Base-by-base conservation (phyloP, 192 early-diverging fungal species). In the Chytriomyces sp. region DNA sequence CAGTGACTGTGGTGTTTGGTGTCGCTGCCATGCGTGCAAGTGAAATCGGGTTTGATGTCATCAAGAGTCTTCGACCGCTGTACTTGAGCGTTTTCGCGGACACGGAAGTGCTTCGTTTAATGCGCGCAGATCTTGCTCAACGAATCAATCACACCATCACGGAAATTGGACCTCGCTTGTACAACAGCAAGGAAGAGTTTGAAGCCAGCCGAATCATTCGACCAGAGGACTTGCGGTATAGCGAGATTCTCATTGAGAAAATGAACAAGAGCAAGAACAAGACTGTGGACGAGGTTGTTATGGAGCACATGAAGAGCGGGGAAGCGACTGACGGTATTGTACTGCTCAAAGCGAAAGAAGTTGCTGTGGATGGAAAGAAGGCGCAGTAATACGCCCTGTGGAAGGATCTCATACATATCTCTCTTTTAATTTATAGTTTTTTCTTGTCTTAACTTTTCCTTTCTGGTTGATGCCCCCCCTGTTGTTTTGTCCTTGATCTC, bases 111-210 rank as follows among this genome's bases (percentile, higher is more conserved):
- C 86, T 98, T 49, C 88, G 92, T n/a, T 78, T 80, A n/a, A 87
- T 87, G 44, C 89, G 97, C 24, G 83, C 90, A 43, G 85, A 93
- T 57, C 87, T 98, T 1, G 90, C 93, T 16, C 85, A 86, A 64
- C 88, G 93, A 59, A 89, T 98, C 65, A 94, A 91, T 18, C 85
- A 89, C 2, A 75, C 94, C 28, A 93, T 98, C 72, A 93, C 94
- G 59, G 94, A 96, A 64, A 88, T 95, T 26, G 95, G 92, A n/a
- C 85, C 87, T 5, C 77, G 80, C 45, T n/a, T 84, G 45, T 85
- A 79, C 68, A 77, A 73, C 45, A 47, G 45, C 46, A 48, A 73
- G 64, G 78, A 72, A 28, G 82, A 84, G 63, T 83, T 87, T 69
- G 79, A 87, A 50, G 44, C 53, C 45, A 46, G 46, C 50, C 81